Base-by-base conservation (phyloP, 169 alveolate genomes). In the Cryptosporidium ubiquitum region DNA sequence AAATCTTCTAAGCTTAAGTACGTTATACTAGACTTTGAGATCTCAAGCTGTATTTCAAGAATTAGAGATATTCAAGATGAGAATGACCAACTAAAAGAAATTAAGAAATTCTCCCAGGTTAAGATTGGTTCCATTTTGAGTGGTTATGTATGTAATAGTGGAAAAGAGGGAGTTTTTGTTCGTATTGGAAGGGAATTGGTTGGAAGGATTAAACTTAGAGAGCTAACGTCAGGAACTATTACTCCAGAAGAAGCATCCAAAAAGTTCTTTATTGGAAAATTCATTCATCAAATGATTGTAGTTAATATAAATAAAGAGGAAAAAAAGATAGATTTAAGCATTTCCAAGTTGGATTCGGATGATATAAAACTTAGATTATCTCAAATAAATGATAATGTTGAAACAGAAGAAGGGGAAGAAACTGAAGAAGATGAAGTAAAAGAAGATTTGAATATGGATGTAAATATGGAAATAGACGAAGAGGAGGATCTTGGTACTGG, bases 161-260 rank as follows among this genome's bases (percentile, higher is more conserved):
- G 89, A 1, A 79, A 31, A 26, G 69, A 79, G 23, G 89, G 89
- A 20, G 89, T 79, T 60, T 79, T 79, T 79, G 89, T 79, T 5
- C 73, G 75, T 60, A 37, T 60, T 14, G 89, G 89, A 37, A 20
- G 61, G 14, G 61, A 79, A 23, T 42, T 79, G 42, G 68, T 61
- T 42, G 89, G 89, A 79, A 58, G 89, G 47, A 79, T 79, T 47
- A 79, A 79, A 16, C 75, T 79, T 10, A 79, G 89, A 26, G 89
- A 79, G 61, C n/a, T 79, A 7, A 61, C 89, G 0, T 42, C 20
- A 5, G 68, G 75, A 47, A 79, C 89, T 12, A 40, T 64, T 29
- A 79, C 89, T 16, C 79, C 73, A 18, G 89, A 79, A 18, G 89
- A 79, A 4, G 89, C 89, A 10, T 31, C 35, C 12, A 40, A 23